Evolutionary conservation across 768 basidiomycete genomes (phyloP).

Genomic region (Mycena floridula): DNA sequence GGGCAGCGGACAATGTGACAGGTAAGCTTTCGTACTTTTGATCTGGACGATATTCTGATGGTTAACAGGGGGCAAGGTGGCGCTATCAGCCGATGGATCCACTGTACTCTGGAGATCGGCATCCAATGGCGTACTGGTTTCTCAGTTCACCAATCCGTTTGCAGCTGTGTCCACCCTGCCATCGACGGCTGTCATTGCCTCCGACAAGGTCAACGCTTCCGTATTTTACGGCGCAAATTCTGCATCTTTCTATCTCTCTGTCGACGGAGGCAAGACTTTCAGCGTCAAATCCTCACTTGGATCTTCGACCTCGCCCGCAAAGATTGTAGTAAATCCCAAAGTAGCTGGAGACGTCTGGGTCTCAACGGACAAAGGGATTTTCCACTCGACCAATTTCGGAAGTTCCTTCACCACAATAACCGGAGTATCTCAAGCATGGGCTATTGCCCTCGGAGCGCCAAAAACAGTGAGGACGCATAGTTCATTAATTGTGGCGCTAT

Average conservation of each 20-base stretch:
- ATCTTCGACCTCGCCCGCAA: slow-evolving; percentile 40
- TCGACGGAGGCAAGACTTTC: slow-evolving; percentile 51
- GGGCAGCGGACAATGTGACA: slow-evolving; percentile 39
- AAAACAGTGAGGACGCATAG: slow-evolving; percentile 3
- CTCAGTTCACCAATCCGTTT: slow-evolving; percentile 44
- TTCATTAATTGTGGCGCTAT: no score
- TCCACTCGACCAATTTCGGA: slow-evolving; percentile 30
- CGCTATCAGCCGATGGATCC: slow-evolving; percentile 47
- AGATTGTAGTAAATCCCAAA: slow-evolving; percentile 48
- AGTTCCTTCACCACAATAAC: slow-evolving; percentile 26
- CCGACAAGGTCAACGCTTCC: slow-evolving; percentile 52
- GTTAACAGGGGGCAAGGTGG: slow-evolving; percentile 17
- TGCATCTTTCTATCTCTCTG: slow-evolving; percentile 54
- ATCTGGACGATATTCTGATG: neutral
- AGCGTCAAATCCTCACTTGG: slow-evolving; percentile 35
- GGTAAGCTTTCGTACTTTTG: slow-evolving; percentile 2
- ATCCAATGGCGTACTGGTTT: slow-evolving; percentile 44
- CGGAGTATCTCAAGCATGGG: slow-evolving; percentile 29
- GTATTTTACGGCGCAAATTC: slow-evolving; percentile 57
- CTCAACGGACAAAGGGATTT: slow-evolving; percentile 44
- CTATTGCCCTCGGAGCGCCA: slow-evolving; percentile 32
- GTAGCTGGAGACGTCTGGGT: slow-evolving; percentile 61
- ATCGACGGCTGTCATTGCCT: slow-evolving; percentile 47
- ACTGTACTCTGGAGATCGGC: slow-evolving; percentile 53
- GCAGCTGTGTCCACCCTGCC: slow-evolving; percentile 46